Percentiles rank a stretch among this genome's conserved stretches.
These are phyloP conservation scores for Salix purpurea DNA, from an alignment of 345 rosid genomes.

Conservation along the genomic window DNA sequence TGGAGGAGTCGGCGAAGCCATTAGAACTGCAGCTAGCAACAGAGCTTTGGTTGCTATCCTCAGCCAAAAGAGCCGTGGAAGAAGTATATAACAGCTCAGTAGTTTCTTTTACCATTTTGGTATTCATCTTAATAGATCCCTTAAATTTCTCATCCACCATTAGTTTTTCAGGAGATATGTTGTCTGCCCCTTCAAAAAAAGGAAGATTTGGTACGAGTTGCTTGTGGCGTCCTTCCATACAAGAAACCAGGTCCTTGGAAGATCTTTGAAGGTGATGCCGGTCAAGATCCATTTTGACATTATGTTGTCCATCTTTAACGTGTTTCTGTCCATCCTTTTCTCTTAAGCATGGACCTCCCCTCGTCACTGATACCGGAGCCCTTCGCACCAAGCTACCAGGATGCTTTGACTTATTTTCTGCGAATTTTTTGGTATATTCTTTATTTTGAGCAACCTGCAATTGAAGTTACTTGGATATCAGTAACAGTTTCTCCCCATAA, in stretches of 20 bases:
- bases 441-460: slow-evolving; percentile 23
- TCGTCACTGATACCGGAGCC: background rate
- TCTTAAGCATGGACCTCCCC: background rate
- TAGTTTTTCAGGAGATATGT: background rate
- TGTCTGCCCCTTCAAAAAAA: slow-evolving; percentile 11
- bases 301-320: background rate
- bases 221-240: slow-evolving; percentile 6
- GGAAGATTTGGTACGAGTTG: slow-evolving; percentile 7
- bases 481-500: background rate
- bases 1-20: slow-evolving; percentile 15
- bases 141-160: slow-evolving; percentile 8
- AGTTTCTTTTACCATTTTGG: slow-evolving; percentile 6
- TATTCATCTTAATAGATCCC: slow-evolving; percentile 2
- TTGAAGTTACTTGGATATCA: background rate
- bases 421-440: slow-evolving; percentile 2
- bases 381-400: slow-evolving; percentile 1
- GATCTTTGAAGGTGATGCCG: slow-evolving; percentile 5
- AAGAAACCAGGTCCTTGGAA: slow-evolving; percentile 4
- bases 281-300: slow-evolving; percentile 6
- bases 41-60: slow-evolving; percentile 23
- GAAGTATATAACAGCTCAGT: background rate
- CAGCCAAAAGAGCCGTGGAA: slow-evolving; percentile 16
- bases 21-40: slow-evolving; percentile 52
- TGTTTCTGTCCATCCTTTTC: background rate
- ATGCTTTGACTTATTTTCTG: background rate